These are phyloP conservation scores for Nakazawaea wickerhamii DNA, from an alignment of 805 yeast species.

Conservation along the genomic window DNA sequence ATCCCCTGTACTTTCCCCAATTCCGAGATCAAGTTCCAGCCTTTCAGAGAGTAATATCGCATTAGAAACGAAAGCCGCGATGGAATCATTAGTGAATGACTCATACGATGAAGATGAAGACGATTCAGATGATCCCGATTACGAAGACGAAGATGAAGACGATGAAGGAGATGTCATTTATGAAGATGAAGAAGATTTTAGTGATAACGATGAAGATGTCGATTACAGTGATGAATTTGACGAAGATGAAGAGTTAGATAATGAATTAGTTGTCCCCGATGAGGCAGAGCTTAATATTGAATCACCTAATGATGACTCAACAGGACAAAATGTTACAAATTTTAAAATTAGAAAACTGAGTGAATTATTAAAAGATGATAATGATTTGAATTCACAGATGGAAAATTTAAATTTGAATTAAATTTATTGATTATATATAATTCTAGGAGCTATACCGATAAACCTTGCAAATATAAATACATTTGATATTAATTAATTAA, in stretches of 20 bases:
- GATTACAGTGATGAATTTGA: constrained; percentile 24
- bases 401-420: constrained; percentile 8
- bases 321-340: not conserved
- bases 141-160: constrained; percentile 24
- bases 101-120: constrained; percentile 25
- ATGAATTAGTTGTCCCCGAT: constrained; percentile 9
- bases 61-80: constrained; percentile 14
- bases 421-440: not conserved
- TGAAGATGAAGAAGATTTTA: constrained; percentile 19
- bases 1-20: constrained; percentile 4
- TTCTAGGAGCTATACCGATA: not conserved
- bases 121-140: constrained; percentile 27
- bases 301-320: not conserved
- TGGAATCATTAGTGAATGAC: constrained; percentile 34
- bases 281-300: not conserved
- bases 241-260: constrained; percentile 14
- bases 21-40: not conserved
- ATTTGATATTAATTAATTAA: too few relatives aligned
- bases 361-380: constrained; percentile 7
- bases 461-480: not conserved
- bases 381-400: constrained; percentile 9
- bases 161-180: constrained; percentile 25
- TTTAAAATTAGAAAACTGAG: constrained; percentile 8
- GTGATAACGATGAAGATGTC: constrained; percentile 25
- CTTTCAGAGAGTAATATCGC: constrained; percentile 10